Conservation (phyloP, 495 filamentous ascomycete genomes). For the Penicillium angulare region DNA sequence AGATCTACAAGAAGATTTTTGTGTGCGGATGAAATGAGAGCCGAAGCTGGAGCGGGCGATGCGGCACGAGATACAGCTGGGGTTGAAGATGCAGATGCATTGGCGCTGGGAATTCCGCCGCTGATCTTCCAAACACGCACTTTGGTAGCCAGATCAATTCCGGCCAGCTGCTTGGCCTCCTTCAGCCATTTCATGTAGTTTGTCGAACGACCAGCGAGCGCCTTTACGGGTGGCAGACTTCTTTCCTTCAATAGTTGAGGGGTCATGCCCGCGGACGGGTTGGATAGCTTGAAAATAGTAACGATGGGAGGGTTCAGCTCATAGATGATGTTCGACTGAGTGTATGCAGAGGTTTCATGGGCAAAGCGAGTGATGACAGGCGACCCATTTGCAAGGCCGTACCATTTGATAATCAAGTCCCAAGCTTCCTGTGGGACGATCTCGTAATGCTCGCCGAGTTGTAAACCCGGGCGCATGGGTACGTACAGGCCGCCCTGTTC, state of each 20-base stretch:
- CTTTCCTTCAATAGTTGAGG: slow-evolving; percentile 59
- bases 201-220: slow-evolving; percentile 67
- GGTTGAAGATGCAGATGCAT: slow-evolving; percentile 50
- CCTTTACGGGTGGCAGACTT: slow-evolving; percentile 52
- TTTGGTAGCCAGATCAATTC: slow-evolving; percentile 65
- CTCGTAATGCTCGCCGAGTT: slow-evolving; percentile 66
- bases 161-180: slow-evolving; percentile 61
- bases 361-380: slow-evolving; percentile 71
- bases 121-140: slow-evolving; percentile 78
- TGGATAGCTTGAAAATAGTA: slow-evolving; percentile 76
- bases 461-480: slow-evolving; percentile 69
- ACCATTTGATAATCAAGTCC: slow-evolving; percentile 78
- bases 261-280: slow-evolving; percentile 53
- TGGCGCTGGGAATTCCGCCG: slow-evolving; percentile 42
- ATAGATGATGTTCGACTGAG: slow-evolving; percentile 67
- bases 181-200: slow-evolving; percentile 71
- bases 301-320: slow-evolving; percentile 86
- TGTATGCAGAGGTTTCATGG: slow-evolving; percentile 66
- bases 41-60: slow-evolving; percentile 46
- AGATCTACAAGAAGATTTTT: slow-evolving; percentile 71
- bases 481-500: slow-evolving; percentile 63
- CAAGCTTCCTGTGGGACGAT: slow-evolving; percentile 76
- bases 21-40: slow-evolving; percentile 52
- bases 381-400: slow-evolving; percentile 70
- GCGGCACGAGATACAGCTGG: slow-evolving; percentile 57